These are phyloP conservation scores for Malassezia sp. DNA, from an alignment of 1,284 basidiomycete species.

Conservation along the genomic window DNA sequence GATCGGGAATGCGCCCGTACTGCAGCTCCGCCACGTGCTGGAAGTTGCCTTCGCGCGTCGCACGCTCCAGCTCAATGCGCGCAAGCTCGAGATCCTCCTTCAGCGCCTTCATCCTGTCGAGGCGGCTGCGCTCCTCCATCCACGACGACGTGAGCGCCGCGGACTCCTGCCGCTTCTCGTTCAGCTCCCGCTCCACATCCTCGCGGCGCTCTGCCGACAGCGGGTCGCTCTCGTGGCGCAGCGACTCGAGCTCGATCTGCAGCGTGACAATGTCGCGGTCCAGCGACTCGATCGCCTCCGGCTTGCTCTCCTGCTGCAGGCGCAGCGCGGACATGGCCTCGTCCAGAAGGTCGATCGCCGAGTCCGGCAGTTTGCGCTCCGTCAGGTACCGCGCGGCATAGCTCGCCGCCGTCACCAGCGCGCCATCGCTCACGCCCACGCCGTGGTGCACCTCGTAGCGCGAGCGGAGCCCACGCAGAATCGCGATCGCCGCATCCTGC, in stretches of 20 bases:
- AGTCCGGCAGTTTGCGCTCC: conserved; percentile 35
- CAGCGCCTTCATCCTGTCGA: conserved; percentile 64
- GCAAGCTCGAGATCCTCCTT: conserved; percentile 73
- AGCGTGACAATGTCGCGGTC: conserved; percentile 74
- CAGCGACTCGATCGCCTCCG: conserved; percentile 69
- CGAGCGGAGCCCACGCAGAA: conserved; percentile 75
- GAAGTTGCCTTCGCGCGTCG: conserved; percentile 71
- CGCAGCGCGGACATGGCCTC: conserved; percentile 59
- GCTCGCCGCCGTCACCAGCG: conserved; percentile 76
- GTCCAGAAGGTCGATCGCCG: conserved; percentile 35
- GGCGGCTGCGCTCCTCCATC: conserved; percentile 63
- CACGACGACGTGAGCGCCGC: conserved; percentile 58
- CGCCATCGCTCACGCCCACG: conserved; percentile 69
- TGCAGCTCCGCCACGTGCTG: conserved; percentile 66
- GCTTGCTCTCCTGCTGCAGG: conserved; percentile 79
- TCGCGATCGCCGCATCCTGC: conserved; percentile 78
- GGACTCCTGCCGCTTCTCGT: conserved; percentile 12
- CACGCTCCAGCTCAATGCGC: conserved; percentile 72
- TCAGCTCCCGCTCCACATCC: conserved; percentile 53
- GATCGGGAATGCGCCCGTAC: conserved; percentile 70
- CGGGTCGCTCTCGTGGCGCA: conserved; percentile 76
- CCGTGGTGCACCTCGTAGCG: conserved; percentile 54
- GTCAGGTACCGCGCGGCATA: conserved; percentile 80
- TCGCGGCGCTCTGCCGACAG: conserved; percentile 63
- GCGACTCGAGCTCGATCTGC: conserved; percentile 70